phyloP scores from a whole-genome alignment of 257 asterid genomes.

The Solanum paucissectum region DNA sequence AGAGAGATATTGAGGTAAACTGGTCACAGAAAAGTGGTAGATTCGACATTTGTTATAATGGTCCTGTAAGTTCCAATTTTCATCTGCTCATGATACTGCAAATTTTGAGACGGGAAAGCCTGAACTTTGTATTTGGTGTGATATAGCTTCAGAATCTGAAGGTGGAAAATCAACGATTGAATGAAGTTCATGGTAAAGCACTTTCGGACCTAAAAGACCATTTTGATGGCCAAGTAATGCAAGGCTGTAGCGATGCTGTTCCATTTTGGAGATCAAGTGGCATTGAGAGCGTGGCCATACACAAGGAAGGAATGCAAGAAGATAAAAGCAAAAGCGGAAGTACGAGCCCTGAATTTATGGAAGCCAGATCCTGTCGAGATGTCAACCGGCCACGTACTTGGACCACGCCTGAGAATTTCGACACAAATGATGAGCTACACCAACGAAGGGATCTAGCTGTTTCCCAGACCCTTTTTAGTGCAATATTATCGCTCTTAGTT shows the following conservation, averaged over 20 bases:
- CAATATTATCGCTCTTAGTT: conserved; percentile 37
- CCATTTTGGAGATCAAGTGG: neutral
- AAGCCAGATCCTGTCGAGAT: neutral
- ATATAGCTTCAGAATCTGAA: conserved; percentile 43
- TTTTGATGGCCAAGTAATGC: neutral
- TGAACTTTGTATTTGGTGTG: neutral
- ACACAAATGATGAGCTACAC: neutral
- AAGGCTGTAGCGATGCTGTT: neutral
- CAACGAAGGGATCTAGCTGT: conserved; percentile 32
- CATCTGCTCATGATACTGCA: neutral
- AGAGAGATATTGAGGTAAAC: neutral
- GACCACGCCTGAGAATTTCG: neutral
- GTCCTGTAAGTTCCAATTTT: neutral
- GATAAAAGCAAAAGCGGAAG: neutral
- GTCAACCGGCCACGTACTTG: neutral
- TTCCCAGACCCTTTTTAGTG: conserved; percentile 46
- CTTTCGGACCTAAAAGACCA: neutral
- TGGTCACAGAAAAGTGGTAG: neutral
- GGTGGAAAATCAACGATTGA: conserved; percentile 25
- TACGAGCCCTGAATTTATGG: neutral
- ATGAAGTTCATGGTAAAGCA: conserved; percentile 31
- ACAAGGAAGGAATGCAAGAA: neutral
- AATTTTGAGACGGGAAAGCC: neutral
- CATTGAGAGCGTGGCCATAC: neutral
- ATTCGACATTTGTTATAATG: neutral